phyloP scores from a whole-genome alignment of 805 yeast genomes.

The Wickerhamomyces xylosicus region DNA sequence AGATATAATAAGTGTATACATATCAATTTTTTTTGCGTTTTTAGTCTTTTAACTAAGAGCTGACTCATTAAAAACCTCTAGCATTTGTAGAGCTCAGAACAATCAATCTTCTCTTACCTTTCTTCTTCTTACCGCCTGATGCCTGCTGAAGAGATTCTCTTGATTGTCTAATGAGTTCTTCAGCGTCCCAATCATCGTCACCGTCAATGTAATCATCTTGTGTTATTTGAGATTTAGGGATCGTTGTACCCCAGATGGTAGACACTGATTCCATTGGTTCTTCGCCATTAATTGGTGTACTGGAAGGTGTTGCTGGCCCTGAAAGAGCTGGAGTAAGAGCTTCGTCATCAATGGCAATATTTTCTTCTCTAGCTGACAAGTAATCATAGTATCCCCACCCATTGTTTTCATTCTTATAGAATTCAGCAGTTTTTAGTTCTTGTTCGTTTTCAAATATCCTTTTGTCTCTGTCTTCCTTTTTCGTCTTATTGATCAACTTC shows the following conservation, averaged over 20 bases:
- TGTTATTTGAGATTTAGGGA: conserved; percentile 17
- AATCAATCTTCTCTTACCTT: conserved; percentile 17
- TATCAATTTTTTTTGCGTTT: too few species aligned
- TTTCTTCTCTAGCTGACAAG: conserved; percentile 1
- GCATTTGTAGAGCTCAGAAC: conserved; percentile 12
- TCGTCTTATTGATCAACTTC: conserved; percentile 34
- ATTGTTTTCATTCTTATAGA: conserved; percentile 46
- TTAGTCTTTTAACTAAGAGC: too few species aligned
- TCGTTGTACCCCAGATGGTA: conserved; percentile 71
- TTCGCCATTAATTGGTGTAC: not conserved
- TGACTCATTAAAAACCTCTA: conserved; percentile 5
- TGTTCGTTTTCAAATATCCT: conserved; percentile 44
- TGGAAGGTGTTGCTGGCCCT: conserved; percentile 9
- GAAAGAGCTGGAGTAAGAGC: conserved; percentile 18
- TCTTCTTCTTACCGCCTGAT: conserved; percentile 3
- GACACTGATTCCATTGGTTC: conserved; percentile 26
- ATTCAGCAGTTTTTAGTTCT: conserved; percentile 47
- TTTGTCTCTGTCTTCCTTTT: conserved; percentile 52
- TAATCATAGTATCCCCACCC: conserved; percentile 27
- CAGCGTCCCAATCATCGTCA: conserved; percentile 22
- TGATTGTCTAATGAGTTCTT: conserved; percentile 13
- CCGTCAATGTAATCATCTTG: conserved; percentile 19
- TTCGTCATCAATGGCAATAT: conserved; percentile 22
- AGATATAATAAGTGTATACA: too few species aligned
- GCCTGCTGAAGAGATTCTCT: conserved; percentile 4